A percentile compares a stretch with the other conserved stretches of the same genome.
Evolutionary conservation across 73 alveolate species (phyloP).

Genomic region (Paramecium caudatum): DNA sequence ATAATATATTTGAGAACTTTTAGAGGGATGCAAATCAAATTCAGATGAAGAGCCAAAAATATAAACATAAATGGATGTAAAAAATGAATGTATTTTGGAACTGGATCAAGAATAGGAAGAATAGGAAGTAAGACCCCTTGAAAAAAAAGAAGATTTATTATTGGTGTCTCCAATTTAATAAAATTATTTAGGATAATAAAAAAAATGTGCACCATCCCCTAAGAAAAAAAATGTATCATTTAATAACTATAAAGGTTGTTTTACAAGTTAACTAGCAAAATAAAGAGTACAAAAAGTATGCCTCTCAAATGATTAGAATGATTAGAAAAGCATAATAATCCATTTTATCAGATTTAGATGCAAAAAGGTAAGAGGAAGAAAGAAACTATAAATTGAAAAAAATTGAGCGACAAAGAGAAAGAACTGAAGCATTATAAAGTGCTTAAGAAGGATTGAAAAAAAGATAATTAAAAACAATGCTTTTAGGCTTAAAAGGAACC

Average conservation of each 20-base stretch:
- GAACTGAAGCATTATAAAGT: not conserved
- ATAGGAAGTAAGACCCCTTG: not conserved
- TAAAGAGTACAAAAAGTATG: slow-evolving; percentile 20
- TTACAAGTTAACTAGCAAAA: not conserved
- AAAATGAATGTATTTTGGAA: slow-evolving; percentile 17
- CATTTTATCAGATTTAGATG: not conserved
- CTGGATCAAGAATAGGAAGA: not conserved
- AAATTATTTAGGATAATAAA: not conserved
- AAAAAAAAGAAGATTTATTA: not conserved
- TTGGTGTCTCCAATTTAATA: not conserved
- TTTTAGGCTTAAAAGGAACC: not conserved
- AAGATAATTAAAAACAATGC: not conserved
- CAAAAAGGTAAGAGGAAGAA: not conserved
- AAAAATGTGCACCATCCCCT: not conserved
- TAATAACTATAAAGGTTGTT: not conserved
- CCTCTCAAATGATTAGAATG: slow-evolving; percentile 36
- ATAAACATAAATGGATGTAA: not conserved
- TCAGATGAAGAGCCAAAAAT: not conserved
- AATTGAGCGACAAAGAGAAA: not conserved
- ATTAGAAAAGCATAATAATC: not conserved
- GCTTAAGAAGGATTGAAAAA: not conserved
- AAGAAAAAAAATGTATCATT: not conserved
- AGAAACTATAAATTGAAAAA: not conserved
- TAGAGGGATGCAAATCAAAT: not conserved
- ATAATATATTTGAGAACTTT: not conserved